Conservation (phyloP, 805 yeast species). For the Myxozyma melibiosi region DNA sequence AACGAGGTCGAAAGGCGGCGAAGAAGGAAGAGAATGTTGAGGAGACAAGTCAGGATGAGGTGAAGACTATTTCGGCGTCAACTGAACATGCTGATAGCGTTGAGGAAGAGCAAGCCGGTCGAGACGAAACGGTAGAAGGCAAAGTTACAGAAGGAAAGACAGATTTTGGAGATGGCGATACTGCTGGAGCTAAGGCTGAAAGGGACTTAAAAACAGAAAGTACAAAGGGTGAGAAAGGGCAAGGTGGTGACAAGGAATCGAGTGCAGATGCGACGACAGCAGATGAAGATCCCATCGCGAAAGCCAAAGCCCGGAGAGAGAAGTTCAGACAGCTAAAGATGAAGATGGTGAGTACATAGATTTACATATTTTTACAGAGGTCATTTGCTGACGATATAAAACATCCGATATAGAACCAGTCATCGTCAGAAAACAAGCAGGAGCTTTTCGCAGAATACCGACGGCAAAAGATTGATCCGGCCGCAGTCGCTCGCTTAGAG, state of each 20-base stretch:
- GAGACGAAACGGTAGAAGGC: too few relatives aligned
- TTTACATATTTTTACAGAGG: background rate
- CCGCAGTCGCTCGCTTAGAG: conserved; percentile 32
- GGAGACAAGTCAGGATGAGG: too few relatives aligned
- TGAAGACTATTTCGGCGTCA: too few relatives aligned
- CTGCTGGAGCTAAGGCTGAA: background rate
- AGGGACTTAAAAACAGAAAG: background rate
- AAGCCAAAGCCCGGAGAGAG: conserved; percentile 16
- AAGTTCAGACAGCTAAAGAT: conserved; percentile 22
- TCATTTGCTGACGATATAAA: background rate
- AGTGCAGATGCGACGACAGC: background rate
- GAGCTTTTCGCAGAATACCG: conserved; percentile 33
- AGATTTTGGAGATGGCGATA: background rate
- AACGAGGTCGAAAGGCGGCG: background rate
- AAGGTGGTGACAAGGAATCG: too few relatives aligned
- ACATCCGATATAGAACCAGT: conserved; percentile 23
- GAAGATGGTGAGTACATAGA: conserved; percentile 13
- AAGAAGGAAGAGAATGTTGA: too few relatives aligned
- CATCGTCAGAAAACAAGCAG: conserved; percentile 27
- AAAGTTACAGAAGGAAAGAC: background rate
- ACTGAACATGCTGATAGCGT: too few relatives aligned
- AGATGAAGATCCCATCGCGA: background rate
- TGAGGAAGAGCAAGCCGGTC: background rate
- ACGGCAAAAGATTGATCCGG: conserved; percentile 29
- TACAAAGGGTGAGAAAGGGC: background rate